Base-by-base conservation (phyloP, 2,329 filamentous ascomycete species). In the Diplodia corticola region DNA sequence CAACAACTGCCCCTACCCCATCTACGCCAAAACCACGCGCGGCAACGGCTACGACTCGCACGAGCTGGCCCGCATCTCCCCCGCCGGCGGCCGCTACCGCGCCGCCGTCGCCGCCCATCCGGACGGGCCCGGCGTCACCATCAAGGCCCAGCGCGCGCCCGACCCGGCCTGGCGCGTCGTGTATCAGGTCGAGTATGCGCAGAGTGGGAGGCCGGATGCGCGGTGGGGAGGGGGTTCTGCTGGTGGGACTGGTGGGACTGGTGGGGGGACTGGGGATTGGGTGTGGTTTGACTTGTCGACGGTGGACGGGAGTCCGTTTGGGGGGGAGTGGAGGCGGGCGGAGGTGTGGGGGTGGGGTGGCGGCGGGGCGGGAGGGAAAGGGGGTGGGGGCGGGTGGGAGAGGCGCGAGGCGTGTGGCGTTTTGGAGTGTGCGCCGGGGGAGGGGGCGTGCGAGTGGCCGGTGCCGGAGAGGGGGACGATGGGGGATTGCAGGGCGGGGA, bases 21-120 rank as follows among this genome's bases (percentile, higher is more conserved):
- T 63, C 17, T 63, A 51, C 44, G 59, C 59, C 26, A 63, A 63
- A 12, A 63, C 59, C 1, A 40, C 59, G n/a, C 46, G 30, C 30
- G 59, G 59, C 17, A 46, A 46, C 59, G 44, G 59, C 26, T 63
- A 63, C 46, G 46, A 63, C 59, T 50, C 46, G 4, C 28, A 20
- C 28, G 59, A 28, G 46, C 40, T 50, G 46, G 6, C 28, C 17
- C 50, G 35, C 15, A 35, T 63, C 28, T 10, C 28, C 4, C 28
- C 28, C 1, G 3, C n/a, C 10, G 59, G 59, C 5, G 59, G 59
- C 12, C 12, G 17, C 9, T 63, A 63, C 46, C 22, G 40, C 7
- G 59, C 59, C 20, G n/a, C 20, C 4, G 33, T 63, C n/a, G 24
- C 24, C 26, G 30, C 59, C 3, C 13, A 22, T 30, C 40, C 35